Conservation (phyloP, 2,329 filamentous ascomycete genomes). For the Septoria petroselini region DNA sequence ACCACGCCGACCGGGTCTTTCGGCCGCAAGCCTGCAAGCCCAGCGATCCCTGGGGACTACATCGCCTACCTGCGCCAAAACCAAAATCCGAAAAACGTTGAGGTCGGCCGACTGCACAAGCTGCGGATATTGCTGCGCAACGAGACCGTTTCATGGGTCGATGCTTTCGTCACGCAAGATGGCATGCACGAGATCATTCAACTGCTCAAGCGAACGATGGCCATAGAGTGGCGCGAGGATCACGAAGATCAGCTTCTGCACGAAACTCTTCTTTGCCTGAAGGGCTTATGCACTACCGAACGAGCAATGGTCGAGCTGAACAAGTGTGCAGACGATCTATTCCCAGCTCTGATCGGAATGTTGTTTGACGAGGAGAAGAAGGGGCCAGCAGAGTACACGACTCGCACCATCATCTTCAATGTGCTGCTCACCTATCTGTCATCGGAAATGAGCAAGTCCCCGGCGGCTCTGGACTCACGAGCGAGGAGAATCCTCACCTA, state of each 20-base stretch:
- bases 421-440: conserved; percentile 86
- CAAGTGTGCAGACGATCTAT: conserved; percentile 74
- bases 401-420: conserved; percentile 83
- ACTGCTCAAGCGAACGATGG: conserved; percentile 85
- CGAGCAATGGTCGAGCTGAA: conserved; percentile 78
- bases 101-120: conserved; percentile 95
- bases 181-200: conserved; percentile 90
- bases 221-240: conserved; percentile 95
- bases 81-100: conserved; percentile 75
- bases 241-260: conserved; percentile 92
- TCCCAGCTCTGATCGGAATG: conserved; percentile 81
- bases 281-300: conserved; percentile 89
- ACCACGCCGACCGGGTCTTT: conserved; percentile 32
- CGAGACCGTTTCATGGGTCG: conserved; percentile 93
- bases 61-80: conserved; percentile 80
- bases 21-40: conserved; percentile 26
- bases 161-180: conserved; percentile 81
- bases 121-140: conserved; percentile 84
- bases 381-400: conserved; percentile 93
- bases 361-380: conserved; percentile 98
- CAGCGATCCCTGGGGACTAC: conserved; percentile 76
- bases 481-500: conserved; percentile 73
- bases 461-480: conserved; percentile 54
- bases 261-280: conserved; percentile 87
- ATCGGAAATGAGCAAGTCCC: conserved; percentile 48